Evolutionary conservation across 2,329 filamentous ascomycete genomes (phyloP), one percentile per base, ranked within the genome.

Genomic region (Allantophomopsis lycopodina): DNA sequence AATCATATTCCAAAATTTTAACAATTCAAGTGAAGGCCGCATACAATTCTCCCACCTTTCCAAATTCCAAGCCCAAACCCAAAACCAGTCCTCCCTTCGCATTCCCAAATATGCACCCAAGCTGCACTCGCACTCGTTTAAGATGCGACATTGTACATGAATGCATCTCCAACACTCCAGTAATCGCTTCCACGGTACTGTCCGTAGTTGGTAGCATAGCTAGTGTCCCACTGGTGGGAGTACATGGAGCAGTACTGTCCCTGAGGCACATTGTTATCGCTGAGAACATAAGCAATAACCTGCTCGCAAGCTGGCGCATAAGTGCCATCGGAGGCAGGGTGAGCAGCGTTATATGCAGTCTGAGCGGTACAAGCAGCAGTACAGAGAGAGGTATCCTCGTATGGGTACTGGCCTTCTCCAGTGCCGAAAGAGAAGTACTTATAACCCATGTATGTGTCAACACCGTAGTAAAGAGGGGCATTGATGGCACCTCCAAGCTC

Each of bases 221-320:
- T 31, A 2, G 23, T 3, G 2, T 48, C 46, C 50, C 50, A 51
- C 5, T 38, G 16, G 23, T 54, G 40, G 4, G 28, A 50, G 48
- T 61, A 64, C 35, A 64, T 42, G 21, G 54, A 46, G 45, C 61
- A 64, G 42, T 60, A 56, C 11, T 57, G 56, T 14, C 60, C 59
- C 23, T 55, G 42, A 1, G 57, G 48, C 20, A 42, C 39, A 13
- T 55, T 55, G 43, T 63, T 60, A 50, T 55, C 55, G 42, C 54
- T 52, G 17, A 61, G 42, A 38, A 64, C 48, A 43, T 59, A 65
- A 0, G 56, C 50, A 37, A 59, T 60, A 48, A 62, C 59, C 53
- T 58, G 59, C 11, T 45, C 47, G 39, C 48, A 51, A 35, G 40
- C 32, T 8, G 31, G 37, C 2, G 46, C 38, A 10, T 10, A 28